phyloP scores from a whole-genome alignment of 129 eudicot species.

The Rutidosis leptorrhynchoides region DNA sequence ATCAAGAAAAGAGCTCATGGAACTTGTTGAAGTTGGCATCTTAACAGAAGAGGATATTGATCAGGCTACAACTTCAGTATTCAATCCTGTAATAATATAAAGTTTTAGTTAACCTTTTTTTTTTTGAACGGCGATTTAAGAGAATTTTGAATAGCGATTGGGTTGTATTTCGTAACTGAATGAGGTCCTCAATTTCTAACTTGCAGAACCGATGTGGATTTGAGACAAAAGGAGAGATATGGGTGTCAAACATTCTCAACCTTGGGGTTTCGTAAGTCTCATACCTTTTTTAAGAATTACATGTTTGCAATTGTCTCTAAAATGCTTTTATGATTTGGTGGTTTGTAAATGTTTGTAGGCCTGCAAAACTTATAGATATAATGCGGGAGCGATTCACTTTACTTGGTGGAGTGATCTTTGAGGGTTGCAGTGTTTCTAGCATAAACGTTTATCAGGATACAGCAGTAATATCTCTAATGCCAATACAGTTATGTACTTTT shows the following conservation, averaged over 20 bases:
- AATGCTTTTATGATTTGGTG: not conserved
- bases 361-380: slow-evolving; percentile 73
- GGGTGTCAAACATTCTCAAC: slow-evolving; percentile 89
- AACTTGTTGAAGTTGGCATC: slow-evolving; percentile 87
- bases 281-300: not conserved
- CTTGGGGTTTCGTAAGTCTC: slow-evolving; percentile 89
- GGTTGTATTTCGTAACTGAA: slow-evolving; percentile 2
- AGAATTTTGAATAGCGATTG: slow-evolving; percentile 6
- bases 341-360: slow-evolving; percentile 45
- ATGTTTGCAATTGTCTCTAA: not conserved
- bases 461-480: slow-evolving; percentile 57
- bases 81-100: slow-evolving; percentile 68
- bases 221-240: slow-evolving; percentile 93
- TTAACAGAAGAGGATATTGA: slow-evolving; percentile 78
- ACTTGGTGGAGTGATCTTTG: slow-evolving; percentile 78
- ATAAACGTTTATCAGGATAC: slow-evolving; percentile 66
- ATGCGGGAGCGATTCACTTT: slow-evolving; percentile 59
- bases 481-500: slow-evolving; percentile 4
- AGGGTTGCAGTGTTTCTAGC: slow-evolving; percentile 68
- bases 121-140: no score
- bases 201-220: slow-evolving; percentile 97
- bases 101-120: slow-evolving; percentile 11
- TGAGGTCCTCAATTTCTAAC: slow-evolving; percentile 1
- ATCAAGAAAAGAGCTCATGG: slow-evolving; percentile 89
- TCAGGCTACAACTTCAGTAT: slow-evolving; percentile 58